phyloP scores from a whole-genome alignment of 768 basidiomycete genomes.

The Lyophyllum shimeji region DNA sequence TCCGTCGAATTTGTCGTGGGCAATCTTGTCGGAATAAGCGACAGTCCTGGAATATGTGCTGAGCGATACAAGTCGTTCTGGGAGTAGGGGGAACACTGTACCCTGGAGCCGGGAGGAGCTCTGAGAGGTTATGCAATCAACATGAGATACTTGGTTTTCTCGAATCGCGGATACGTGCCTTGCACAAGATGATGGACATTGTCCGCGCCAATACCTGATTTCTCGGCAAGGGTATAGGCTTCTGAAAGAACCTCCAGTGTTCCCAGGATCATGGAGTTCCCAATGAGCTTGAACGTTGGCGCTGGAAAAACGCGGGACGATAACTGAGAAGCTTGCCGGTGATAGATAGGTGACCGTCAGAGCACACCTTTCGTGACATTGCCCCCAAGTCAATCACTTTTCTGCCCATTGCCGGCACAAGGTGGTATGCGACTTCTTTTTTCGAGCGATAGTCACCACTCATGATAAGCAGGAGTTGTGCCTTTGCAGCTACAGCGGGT shows the following conservation, averaged over 20 bases:
- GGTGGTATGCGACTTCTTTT: conserved; percentile 73
- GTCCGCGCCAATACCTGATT: conserved; percentile 72
- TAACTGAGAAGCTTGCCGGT: not conserved
- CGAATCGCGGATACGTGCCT: conserved; percentile 36
- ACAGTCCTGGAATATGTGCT: conserved; percentile 38
- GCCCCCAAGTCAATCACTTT: conserved; percentile 77
- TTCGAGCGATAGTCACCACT: conserved; percentile 81
- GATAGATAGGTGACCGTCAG: not conserved
- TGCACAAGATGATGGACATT: conserved; percentile 57
- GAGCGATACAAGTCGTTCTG: not conserved
- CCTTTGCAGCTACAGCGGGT: conserved; percentile 63
- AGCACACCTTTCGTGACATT: conserved; percentile 77
- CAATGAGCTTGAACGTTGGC: conserved; percentile 74
- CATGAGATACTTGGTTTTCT: not conserved
- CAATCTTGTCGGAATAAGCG: conserved; percentile 66
- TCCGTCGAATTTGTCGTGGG: conserved; percentile 73
- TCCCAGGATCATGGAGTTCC: conserved; percentile 78
- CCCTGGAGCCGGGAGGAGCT: conserved; percentile 68
- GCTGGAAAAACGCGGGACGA: conserved; percentile 37
- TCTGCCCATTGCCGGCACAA: conserved; percentile 76
- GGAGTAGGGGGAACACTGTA: conserved; percentile 25
- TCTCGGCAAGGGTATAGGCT: conserved; percentile 81
- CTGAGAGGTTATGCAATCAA: conserved; percentile 26
- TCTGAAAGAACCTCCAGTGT: conserved; percentile 79
- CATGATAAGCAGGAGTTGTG: conserved; percentile 71